Conservation (phyloP, 108 stramenopile genomes). For the Mediolabrus comicus region DNA sequence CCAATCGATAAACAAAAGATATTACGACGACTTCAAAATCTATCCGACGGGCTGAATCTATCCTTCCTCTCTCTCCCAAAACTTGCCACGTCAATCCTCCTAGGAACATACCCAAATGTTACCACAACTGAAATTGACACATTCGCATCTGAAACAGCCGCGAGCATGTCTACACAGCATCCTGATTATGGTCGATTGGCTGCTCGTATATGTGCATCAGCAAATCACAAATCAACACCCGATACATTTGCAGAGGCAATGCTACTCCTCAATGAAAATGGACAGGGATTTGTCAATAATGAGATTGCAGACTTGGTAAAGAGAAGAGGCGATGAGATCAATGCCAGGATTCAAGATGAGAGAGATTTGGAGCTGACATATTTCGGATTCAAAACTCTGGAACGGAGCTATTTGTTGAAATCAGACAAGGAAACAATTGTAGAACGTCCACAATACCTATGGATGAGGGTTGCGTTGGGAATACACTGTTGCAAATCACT, state of each 20-base stretch:
- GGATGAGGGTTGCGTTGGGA: constrained; percentile 97
- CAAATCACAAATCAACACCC: constrained; percentile 88
- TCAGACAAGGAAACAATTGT: constrained; percentile 53
- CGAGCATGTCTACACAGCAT: constrained; percentile 93
- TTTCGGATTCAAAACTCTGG: constrained; percentile 98
- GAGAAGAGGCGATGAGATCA: constrained; percentile 59
- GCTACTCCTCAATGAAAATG: constrained; percentile 49
- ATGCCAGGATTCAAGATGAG: constrained; percentile 65
- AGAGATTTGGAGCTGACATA: constrained; percentile 91
- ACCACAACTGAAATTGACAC: constrained; percentile 91
- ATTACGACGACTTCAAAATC: constrained; percentile 33
- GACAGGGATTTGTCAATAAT: constrained; percentile 73
- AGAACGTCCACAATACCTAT: constrained; percentile 96
- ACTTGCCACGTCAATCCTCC: constrained; percentile 59
- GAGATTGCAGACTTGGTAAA: constrained; percentile 71
- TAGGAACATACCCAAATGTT: constrained; percentile 87
- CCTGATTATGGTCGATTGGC: constrained; percentile 92
- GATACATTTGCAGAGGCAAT: constrained; percentile 83
- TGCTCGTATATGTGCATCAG: constrained; percentile 83
- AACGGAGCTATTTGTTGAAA: constrained; percentile 80
- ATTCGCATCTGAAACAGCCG: constrained; percentile 93
- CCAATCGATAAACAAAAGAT: constrained; percentile 30
- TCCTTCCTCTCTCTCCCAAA: constrained; percentile 46
- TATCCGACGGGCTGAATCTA: constrained; percentile 50
- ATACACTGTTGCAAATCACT: constrained; percentile 75